Conservation (phyloP, 2,329 filamentous ascomycete genomes). For the Ambrosiella xylebori region DNA sequence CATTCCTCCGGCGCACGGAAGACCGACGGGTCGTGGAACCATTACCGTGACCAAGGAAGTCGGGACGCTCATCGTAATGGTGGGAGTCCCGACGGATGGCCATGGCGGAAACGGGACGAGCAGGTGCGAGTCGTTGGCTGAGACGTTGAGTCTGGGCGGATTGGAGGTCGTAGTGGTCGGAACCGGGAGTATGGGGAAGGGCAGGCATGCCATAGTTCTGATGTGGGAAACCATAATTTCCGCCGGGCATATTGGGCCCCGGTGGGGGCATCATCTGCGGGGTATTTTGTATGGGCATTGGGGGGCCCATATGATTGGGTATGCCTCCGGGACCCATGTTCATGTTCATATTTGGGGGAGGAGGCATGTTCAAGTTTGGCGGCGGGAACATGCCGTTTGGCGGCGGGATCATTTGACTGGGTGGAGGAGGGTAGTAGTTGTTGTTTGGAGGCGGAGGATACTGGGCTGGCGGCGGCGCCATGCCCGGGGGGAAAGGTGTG, state of each 20-base stretch:
- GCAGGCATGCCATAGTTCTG: conserved; percentile 7
- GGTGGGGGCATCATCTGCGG: conserved; percentile 10
- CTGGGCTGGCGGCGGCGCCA: neutral
- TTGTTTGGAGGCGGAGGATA: conserved; percentile 1
- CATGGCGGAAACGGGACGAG: conserved; percentile 10
- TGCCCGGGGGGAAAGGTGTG: conserved; percentile 3
- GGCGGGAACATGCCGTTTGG: conserved; percentile 7
- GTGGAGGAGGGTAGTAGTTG: conserved; percentile 4
- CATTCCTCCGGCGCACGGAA: conserved; percentile 8
- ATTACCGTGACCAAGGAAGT: neutral
- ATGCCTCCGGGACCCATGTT: conserved; percentile 9
- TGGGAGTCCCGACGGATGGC: conserved; percentile 7
- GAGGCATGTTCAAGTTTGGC: conserved; percentile 4
- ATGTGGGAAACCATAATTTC: conserved; percentile 4
- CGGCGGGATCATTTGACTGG: conserved; percentile 8
- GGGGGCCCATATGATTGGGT: conserved; percentile 6
- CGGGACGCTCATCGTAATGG: conserved; percentile 7
- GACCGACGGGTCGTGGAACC: conserved; percentile 4
- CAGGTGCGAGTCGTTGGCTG: conserved; percentile 3
- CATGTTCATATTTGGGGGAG: neutral
- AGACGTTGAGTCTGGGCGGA: conserved; percentile 6
- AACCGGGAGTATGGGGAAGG: neutral
- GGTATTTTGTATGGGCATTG: conserved; percentile 3
- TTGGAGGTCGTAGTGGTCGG: conserved; percentile 4
- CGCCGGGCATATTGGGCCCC: neutral